A percentile compares a stretch with the other conserved stretches of the same genome.
phyloP scores from a whole-genome alignment of 164 flowering plant genomes.

The Stephania cephalantha region DNA sequence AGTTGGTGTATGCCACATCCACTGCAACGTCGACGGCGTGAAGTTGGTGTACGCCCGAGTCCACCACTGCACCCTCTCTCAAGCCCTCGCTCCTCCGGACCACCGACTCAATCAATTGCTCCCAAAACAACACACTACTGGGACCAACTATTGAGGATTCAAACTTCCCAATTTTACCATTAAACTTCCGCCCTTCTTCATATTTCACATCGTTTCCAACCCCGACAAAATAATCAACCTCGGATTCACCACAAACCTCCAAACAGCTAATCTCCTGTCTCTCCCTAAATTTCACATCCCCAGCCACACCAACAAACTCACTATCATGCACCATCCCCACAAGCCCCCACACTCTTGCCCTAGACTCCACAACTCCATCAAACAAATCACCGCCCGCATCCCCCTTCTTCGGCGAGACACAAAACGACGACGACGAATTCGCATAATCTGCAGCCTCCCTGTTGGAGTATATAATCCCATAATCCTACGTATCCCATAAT shows the following conservation, averaged over 20 bases:
- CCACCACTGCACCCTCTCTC: neutral
- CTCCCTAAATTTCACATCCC: neutral
- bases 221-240: neutral
- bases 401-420: conserved; percentile 3
- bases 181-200: conserved; percentile 5
- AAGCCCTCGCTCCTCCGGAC: neutral
- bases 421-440: conserved; percentile 37
- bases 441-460: conserved; percentile 22
- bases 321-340: too few relatives aligned
- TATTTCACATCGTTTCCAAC: conserved; percentile 2
- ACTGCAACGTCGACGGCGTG: conserved; percentile 10
- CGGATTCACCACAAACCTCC: neutral
- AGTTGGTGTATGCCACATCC: neutral
- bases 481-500: too few relatives aligned
- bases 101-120: neutral
- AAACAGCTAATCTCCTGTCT: too few relatives aligned
- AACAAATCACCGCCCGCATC: neutral
- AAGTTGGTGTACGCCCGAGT: conserved; percentile 1
- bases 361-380: neutral
- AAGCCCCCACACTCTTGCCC: neutral
- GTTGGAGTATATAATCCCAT: too few relatives aligned
- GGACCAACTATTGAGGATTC: conserved; percentile 5
- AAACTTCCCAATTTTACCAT: conserved; percentile 2
- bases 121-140: neutral
- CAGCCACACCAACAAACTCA: conserved; percentile 2